Percentiles rank a stretch among this genome's conserved stretches.
These are phyloP conservation scores for Saururus chinensis DNA, from an alignment of 164 flowering plant genomes.

Conservation along the genomic window DNA sequence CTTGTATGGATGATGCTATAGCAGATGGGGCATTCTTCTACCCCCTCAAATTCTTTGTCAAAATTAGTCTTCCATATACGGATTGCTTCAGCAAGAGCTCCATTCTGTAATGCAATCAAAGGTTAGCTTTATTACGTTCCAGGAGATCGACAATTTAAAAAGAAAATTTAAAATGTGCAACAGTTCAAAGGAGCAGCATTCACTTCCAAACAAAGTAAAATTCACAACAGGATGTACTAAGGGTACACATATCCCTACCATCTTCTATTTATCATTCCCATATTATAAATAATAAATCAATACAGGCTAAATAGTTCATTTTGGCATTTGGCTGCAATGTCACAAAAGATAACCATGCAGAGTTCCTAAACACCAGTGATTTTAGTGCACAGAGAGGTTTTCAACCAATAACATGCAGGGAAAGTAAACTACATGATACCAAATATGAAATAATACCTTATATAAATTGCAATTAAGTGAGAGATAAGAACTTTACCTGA, in stretches of 20 bases:
- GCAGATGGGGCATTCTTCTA: conserved; percentile 98
- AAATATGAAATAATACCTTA: not conserved
- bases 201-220: too few species aligned
- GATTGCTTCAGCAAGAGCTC: conserved; percentile 90
- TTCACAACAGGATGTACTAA: too few species aligned
- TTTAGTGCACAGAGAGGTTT: too few species aligned
- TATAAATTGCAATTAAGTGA: not conserved
- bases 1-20: conserved; percentile 89
- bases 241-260: too few species aligned
- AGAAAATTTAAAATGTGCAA: not conserved
- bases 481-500: conserved; percentile 41
- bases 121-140: not conserved
- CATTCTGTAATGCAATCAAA: conserved; percentile 45
- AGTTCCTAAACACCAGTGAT: too few species aligned
- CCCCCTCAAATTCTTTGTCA: conserved; percentile 92
- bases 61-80: conserved; percentile 79
- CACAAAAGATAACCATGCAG: too few species aligned
- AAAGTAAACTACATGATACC: not conserved
- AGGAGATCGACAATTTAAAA: not conserved
- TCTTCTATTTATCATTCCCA: too few species aligned
- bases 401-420: not conserved
- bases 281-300: too few species aligned
- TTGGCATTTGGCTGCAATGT: too few species aligned
- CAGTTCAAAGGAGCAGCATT: not conserved
- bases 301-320: too few species aligned